Base-by-base conservation (phyloP, 2,329 filamentous ascomycete species). In the Shiraia sp. region DNA sequence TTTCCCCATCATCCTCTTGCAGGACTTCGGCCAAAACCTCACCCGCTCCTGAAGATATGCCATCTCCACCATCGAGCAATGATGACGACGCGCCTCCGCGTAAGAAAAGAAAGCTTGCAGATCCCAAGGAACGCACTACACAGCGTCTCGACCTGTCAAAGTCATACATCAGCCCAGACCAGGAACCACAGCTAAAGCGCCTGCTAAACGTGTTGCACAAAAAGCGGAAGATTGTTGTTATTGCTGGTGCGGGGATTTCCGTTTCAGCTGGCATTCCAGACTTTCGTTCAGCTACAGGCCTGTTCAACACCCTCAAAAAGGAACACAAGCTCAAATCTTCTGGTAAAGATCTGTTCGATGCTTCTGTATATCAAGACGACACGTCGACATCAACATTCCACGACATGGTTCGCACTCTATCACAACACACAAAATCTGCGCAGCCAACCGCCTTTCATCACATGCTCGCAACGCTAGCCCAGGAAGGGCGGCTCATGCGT, bases 231-330 rank as follows among this genome's bases (percentile, higher is more conserved):
- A 95, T 99, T 65, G 90, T 99, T 24, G 89, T 97, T 36, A 88
- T 99, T 67, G 93, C 92, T 32, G 93, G 93, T 44, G 93, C 93
- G 51, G 93, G 93, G 49, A 99, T 99, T 60, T 97, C 93, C 27
- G 93, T 96, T 36, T 92, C 92, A 39, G 92, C 93, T 56, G 93
- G 93, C 50, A 95, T 99, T 60, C 93, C 93, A 58, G 93, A 99
- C 69, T 99, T 99, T 63, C 89, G 93, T 53, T 99, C 93, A 4
- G 85, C 88, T 9, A 86, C 85, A 45, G 93, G 93, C 36, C 80
- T 99, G 3, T 99, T 99, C 72, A 87, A 85, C 45, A 88, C 87
- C 13, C 78, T 96, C 17, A 87, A 88, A 53, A 86, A 82, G 48
- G 86, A 96, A 64, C 89, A 96, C 71, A 95, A 93, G 56, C 78